phyloP scores from a whole-genome alignment of 441 rosid species.

The Pelargonium fulgidum region DNA sequence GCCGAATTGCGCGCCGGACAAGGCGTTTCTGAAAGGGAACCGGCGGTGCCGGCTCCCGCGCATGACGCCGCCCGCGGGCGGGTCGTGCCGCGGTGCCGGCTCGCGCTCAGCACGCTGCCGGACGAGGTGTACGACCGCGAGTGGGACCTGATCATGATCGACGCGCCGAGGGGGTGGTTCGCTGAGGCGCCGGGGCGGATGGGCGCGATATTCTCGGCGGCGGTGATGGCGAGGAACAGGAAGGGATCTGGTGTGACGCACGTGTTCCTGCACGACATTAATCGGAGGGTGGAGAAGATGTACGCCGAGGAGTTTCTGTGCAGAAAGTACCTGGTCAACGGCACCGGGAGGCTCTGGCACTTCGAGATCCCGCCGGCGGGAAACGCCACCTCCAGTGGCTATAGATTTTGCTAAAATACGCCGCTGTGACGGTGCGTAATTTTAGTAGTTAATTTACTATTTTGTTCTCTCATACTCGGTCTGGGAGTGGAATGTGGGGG shows the following conservation, averaged over 20 bases:
- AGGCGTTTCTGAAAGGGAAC: constrained; percentile 40
- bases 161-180: constrained; percentile 61
- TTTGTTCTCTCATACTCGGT: too few relatives aligned
- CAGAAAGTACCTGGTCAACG: constrained; percentile 35
- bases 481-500: neutral
- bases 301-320: constrained; percentile 53
- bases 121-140: constrained; percentile 48
- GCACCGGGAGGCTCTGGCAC: constrained; percentile 50
- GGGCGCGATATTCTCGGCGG: constrained; percentile 63
- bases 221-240: constrained; percentile 51
- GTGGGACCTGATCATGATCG: constrained; percentile 71
- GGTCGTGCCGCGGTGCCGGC: too few relatives aligned
- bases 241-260: constrained; percentile 47
- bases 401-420: constrained; percentile 23
- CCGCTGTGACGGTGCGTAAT: neutral
- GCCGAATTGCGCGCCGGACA: constrained; percentile 46
- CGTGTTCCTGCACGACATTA: constrained; percentile 50
- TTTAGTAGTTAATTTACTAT: neutral
- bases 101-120: constrained; percentile 49
- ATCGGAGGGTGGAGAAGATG: constrained; percentile 50
- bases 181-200: constrained; percentile 62
- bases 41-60: too few relatives aligned
- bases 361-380: constrained; percentile 44
- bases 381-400: constrained; percentile 6
- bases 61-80: too few relatives aligned